A percentile compares a stretch with the other conserved stretches of the same genome.
These are phyloP conservation scores for Theobroma cacao DNA, from an alignment of 345 rosid species.

Conservation along the genomic window DNA sequence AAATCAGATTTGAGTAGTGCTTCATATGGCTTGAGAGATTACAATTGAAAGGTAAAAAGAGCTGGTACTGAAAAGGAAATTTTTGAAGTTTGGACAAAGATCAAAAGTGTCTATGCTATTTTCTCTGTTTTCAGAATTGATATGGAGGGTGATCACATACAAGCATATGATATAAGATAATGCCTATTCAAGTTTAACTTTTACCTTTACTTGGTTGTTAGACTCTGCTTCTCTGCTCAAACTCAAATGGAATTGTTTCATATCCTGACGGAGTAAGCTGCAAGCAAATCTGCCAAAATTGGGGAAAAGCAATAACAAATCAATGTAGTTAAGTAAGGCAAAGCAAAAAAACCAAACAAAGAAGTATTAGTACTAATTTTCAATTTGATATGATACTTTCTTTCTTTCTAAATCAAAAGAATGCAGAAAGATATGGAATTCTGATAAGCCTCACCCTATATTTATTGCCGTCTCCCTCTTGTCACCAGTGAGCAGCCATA, in stretches of 20 bases:
- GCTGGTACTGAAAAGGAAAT: too few species aligned
- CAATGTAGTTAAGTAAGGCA: background rate
- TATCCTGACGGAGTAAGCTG: conserved; percentile 76
- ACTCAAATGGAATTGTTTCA: conserved; percentile 57
- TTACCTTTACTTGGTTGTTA: conserved; percentile 24
- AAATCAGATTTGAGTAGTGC: background rate
- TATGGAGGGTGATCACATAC: background rate
- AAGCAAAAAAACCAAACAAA: background rate
- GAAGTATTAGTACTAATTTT: background rate
- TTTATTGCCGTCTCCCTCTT: conserved; percentile 84
- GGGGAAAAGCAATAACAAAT: background rate
- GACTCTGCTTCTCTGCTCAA: conserved; percentile 33
- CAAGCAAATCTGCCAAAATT: conserved; percentile 63
- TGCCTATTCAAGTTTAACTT: conserved; percentile 14
- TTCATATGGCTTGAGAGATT: background rate
- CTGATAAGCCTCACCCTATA: conserved; percentile 50
- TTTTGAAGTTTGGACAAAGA: background rate
- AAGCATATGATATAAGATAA: background rate
- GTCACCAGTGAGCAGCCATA: conserved; percentile 91
- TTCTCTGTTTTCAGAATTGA: background rate
- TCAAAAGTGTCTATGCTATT: background rate
- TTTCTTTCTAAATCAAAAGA: background rate
- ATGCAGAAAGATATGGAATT: background rate
- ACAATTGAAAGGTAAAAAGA: too few species aligned
- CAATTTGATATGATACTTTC: background rate